These are phyloP conservation scores for Ambrosia hybrid DNA, from an alignment of 140 eudicot species.

Conservation along the genomic window DNA sequence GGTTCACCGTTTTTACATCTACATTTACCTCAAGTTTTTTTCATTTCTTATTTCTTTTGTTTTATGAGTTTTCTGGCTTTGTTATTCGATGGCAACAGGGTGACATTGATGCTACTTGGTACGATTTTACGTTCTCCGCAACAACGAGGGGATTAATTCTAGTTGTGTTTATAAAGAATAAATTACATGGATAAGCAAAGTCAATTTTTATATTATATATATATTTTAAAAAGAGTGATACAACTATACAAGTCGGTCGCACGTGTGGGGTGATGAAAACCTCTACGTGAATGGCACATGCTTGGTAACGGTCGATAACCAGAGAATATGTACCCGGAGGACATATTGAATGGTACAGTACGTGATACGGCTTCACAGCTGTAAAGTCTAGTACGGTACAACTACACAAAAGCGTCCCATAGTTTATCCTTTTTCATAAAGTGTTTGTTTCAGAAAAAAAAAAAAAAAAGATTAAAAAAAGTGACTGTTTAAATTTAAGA, in stretches of 20 bases:
- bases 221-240: not conserved
- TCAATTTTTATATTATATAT: not conserved
- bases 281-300: slow-evolving; percentile 5
- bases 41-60: no score
- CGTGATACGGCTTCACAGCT: slow-evolving; percentile 21
- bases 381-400: slow-evolving; percentile 7
- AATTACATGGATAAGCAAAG: no score
- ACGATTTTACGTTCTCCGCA: no score
- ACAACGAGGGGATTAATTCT: no score
- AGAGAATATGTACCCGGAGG: not conserved
- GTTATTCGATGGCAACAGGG: no score
- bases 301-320: slow-evolving; percentile 6
- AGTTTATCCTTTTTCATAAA: not conserved
- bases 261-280: slow-evolving; percentile 13
- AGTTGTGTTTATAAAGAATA: no score
- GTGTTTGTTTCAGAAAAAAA: not conserved
- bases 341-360: slow-evolving; percentile 10
- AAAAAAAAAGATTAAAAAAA: no score
- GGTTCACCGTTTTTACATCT: no score
- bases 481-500: no score
- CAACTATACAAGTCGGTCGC: not conserved
- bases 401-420: not conserved
- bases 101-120: no score
- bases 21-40: no score
- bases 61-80: no score